Percentiles rank a stretch among this genome's conserved stretches.
Evolutionary conservation across 768 basidiomycete genomes (phyloP).

Genomic region (Auriscalpium orientale): DNA sequence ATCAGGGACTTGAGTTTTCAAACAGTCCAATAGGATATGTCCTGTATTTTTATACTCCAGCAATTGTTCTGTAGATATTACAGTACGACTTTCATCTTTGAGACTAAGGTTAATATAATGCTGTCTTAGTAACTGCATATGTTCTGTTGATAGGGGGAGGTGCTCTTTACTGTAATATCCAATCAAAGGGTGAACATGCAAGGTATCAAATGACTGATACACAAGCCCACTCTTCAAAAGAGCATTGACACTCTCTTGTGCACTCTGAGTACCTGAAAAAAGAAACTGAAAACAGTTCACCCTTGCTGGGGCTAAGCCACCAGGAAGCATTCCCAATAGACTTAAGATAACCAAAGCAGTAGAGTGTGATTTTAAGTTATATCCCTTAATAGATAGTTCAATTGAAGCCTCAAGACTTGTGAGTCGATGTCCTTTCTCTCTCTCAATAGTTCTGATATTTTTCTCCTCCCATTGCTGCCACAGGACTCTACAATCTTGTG

Average conservation of each 20-base stretch:
- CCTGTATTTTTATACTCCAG: neutral
- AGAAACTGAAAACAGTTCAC: neutral
- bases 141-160: neutral
- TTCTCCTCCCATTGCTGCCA: neutral
- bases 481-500: neutral
- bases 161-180: neutral
- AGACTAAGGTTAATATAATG: neutral
- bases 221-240: neutral
- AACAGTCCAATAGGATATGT: neutral
- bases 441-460: neutral
- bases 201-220: neutral
- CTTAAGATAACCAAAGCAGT: neutral
- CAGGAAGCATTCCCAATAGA: neutral
- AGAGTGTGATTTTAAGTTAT: neutral
- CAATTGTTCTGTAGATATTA: neutral
- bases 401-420: neutral
- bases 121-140: neutral
- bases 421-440: neutral
- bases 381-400: neutral
- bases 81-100: neutral
- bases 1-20: neutral
- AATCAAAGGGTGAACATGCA: neutral
- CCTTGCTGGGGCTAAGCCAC: neutral
- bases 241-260: neutral
- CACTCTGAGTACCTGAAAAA: neutral